A percentile compares a stretch with the other conserved stretches of the same genome.
phyloP scores from a whole-genome alignment of 805 yeast genomes.

The Yueomyces sp. region DNA sequence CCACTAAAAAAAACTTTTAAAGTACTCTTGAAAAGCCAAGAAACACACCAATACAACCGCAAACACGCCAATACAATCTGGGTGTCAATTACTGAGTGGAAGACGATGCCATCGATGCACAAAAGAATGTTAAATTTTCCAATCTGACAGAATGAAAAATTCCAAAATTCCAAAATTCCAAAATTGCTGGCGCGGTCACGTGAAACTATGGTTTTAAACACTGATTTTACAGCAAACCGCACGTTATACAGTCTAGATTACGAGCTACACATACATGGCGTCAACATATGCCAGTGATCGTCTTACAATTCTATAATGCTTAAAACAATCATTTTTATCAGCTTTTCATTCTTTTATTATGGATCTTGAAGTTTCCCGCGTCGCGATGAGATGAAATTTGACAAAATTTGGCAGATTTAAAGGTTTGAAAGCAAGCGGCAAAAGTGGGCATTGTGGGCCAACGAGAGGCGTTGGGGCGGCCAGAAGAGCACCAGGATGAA shows the following conservation, averaged over 20 bases:
- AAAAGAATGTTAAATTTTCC: too few relatives aligned
- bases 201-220: neutral
- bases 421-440: too few relatives aligned
- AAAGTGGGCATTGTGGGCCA: too few relatives aligned
- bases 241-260: neutral
- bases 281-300: neutral
- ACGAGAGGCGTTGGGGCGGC: neutral
- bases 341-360: neutral
- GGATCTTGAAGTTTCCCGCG: neutral
- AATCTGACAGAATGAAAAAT: too few relatives aligned
- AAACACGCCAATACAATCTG: too few relatives aligned
- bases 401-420: too few relatives aligned
- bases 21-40: too few relatives aligned
- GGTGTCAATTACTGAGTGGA: too few relatives aligned
- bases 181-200: neutral
- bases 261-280: neutral
- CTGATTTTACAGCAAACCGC: neutral
- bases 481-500: slow-evolving; percentile 32
- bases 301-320: neutral
- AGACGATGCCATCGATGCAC: too few relatives aligned
- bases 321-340: neutral
- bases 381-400: neutral
- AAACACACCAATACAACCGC: too few relatives aligned
- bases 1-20: too few relatives aligned
- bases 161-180: too few relatives aligned